phyloP scores from a whole-genome alignment of 768 basidiomycete species.

The Lentinula sp. region DNA sequence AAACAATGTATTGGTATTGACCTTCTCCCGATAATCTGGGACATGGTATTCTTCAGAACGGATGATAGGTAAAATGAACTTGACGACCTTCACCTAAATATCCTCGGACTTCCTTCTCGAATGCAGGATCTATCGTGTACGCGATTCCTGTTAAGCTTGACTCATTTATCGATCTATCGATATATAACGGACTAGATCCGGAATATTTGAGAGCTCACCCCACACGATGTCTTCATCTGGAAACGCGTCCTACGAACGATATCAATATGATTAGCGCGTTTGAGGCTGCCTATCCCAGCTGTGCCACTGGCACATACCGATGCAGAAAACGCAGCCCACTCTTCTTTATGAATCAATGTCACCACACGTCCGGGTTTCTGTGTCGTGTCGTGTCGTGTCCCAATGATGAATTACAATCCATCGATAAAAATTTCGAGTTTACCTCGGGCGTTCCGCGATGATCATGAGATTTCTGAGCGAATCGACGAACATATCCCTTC shows the following conservation, averaged over 20 bases:
- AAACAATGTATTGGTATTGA: slow-evolving; percentile 12
- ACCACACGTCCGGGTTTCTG: slow-evolving; percentile 87
- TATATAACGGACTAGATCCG: background rate
- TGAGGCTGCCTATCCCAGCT: background rate
- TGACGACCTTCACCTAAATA: slow-evolving; percentile 61
- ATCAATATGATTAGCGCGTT: no score
- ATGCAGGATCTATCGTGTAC: slow-evolving; percentile 78
- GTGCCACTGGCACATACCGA: slow-evolving; percentile 32
- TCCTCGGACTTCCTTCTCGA: slow-evolving; percentile 70
- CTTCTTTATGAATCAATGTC: slow-evolving; percentile 80
- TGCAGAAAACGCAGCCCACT: slow-evolving; percentile 76
- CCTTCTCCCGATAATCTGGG: slow-evolving; percentile 83
- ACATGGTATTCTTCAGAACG: no score
- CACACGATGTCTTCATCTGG: slow-evolving; percentile 78
- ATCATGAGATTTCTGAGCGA: slow-evolving; percentile 89
- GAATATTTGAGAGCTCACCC: slow-evolving; percentile 41
- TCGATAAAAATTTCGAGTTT: background rate
- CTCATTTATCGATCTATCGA: background rate
- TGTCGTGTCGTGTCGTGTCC: background rate
- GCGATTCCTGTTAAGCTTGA: slow-evolving; percentile 54
- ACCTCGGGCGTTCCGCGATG: slow-evolving; percentile 89
- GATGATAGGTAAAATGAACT: background rate
- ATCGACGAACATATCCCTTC: slow-evolving; percentile 86
- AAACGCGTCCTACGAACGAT: slow-evolving; percentile 47
- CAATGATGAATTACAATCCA: background rate